Base-by-base conservation (phyloP, 2,329 filamentous ascomycete species). In the Parafenestella ontariensis region DNA sequence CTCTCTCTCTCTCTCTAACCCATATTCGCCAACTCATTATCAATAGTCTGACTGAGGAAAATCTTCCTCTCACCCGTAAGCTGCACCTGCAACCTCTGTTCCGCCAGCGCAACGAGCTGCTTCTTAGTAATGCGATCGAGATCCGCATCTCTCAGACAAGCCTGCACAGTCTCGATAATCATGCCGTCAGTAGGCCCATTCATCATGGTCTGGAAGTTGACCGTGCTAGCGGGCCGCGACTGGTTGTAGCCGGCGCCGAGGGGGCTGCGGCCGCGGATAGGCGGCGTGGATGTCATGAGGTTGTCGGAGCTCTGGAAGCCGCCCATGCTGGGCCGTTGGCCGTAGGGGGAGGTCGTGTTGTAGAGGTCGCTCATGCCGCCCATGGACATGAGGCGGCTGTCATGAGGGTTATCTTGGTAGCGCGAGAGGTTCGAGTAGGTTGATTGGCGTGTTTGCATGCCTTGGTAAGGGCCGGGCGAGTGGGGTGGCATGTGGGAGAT, bases 101-200 rank as follows among this genome's bases (percentile, higher is more conserved):
- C 95, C 11, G 96, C 92, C 40, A 98, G 83, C 3, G 91, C 93
- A 75, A 80, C 80, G 73, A 87, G 79, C 79, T 98, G 94, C 81
- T 99, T 99, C 87, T 98, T 99, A 6, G 95, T 99, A 43, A 98
- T 91, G n/a, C 85, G 94, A 74, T 99, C 95, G 37, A 99, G 82
- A 75, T 99, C 94, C 0, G 97, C 92, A 69, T 97, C 94, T 15
- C 83, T 79, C 58, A 99, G 81, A 66, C 95, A 95, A 46, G 84
- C 81, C 69, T 92, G 89, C 58, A 98, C 94, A 1, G 91, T 90
- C 57, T 96, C 90, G 17, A 91, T 83, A 61, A 99, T 97, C 56
- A 87, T 84, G 41, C 81, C 81, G 68, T 98, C 93, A 62, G 89
- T 91, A 0, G 92, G 90, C 0, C 91, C 92, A 21, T 80, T 81